phyloP scores from a whole-genome alignment of 2,329 filamentous ascomycete genomes.

The Chaetomium globosum region DNA sequence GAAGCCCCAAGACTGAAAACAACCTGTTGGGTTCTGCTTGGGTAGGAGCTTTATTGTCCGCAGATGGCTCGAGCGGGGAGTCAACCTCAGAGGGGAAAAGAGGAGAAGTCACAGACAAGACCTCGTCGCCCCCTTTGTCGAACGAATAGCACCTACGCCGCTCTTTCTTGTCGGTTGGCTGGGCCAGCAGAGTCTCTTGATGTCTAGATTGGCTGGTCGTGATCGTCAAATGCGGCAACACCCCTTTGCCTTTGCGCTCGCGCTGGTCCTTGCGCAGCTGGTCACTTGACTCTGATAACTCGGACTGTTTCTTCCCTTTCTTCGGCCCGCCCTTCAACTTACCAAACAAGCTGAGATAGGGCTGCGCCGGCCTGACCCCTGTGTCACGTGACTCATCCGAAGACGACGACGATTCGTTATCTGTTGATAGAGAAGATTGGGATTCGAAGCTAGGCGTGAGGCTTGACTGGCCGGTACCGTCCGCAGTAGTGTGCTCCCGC shows the following conservation, averaged over 20 bases:
- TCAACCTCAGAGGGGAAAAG: neutral
- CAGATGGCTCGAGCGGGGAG: neutral
- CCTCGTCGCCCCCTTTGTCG: conserved; percentile 21
- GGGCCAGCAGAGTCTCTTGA: neutral
- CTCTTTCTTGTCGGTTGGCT: neutral
- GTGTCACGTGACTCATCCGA: conserved; percentile 7
- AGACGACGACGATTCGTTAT: conserved; percentile 14
- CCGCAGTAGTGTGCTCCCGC: neutral
- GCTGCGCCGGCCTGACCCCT: neutral
- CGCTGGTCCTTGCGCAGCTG: neutral
- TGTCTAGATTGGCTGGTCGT: neutral
- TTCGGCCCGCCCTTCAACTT: neutral
- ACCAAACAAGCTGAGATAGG: neutral
- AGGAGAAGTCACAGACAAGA: conserved; percentile 18
- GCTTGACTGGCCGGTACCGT: neutral
- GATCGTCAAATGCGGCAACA: conserved; percentile 3
- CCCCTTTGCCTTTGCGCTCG: neutral
- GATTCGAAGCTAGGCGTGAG: neutral
- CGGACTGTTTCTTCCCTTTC: neutral
- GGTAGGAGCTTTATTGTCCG: neutral
- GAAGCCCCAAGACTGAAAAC: neutral
- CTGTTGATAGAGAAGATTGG: neutral
- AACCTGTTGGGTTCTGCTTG: neutral
- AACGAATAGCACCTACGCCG: conserved; percentile 19
- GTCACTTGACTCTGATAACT: neutral